Evolutionary conservation across 2,329 filamentous ascomycete species (phyloP).

Genomic region (Aureobasidium sp.): DNA sequence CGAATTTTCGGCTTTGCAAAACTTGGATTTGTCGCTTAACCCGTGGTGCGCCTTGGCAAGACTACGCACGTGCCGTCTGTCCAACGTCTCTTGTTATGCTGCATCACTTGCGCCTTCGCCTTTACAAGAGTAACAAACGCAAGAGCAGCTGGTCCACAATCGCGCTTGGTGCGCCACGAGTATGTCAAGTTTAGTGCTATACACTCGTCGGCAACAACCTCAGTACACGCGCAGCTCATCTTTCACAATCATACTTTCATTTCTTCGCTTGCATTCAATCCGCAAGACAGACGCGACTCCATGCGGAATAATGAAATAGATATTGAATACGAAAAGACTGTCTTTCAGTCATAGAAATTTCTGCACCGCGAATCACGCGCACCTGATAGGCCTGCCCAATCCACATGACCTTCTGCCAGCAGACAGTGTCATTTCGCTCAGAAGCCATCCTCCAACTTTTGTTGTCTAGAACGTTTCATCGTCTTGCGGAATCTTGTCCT

Average conservation of each 20-base stretch:
- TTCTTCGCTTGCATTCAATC: background rate
- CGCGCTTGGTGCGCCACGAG: background rate
- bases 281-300: background rate
- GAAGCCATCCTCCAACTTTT: background rate
- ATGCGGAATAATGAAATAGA: background rate
- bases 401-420: conserved; percentile 6
- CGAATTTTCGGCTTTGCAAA: background rate
- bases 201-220: background rate
- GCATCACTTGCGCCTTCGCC: background rate
- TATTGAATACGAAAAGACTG: background rate
- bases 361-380: background rate
- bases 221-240: background rate
- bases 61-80: background rate
- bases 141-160: too few relatives aligned
- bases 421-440: background rate
- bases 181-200: background rate
- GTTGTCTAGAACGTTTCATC: conserved; percentile 17
- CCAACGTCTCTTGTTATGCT: background rate
- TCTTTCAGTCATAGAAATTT: background rate
- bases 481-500: conserved; percentile 59
- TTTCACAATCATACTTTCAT: background rate
- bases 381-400: background rate
- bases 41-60: conserved; percentile 3
- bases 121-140: too few relatives aligned
- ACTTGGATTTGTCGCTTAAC: conserved; percentile 10